Evolutionary conservation across 108 stramenopile species (phyloP).

Genomic region (Chaetoceros muelleri): DNA sequence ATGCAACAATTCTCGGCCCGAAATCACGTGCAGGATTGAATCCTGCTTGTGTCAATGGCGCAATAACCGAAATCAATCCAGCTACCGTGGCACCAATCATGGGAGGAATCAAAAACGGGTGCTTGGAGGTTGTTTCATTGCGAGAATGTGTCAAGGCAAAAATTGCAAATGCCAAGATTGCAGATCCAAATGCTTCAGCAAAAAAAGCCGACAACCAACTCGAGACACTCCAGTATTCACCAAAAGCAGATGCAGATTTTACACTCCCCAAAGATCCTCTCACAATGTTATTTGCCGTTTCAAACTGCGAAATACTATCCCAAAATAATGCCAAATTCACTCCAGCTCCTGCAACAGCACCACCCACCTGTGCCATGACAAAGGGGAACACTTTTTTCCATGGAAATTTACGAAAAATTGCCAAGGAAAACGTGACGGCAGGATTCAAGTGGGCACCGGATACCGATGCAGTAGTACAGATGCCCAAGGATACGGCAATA

Average conservation of each 20-base stretch:
- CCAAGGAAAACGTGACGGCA: conserved; percentile 33
- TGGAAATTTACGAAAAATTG: conserved; percentile 19
- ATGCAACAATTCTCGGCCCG: conserved; percentile 50
- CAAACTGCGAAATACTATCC: conserved; percentile 21
- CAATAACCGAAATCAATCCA: conserved; percentile 29
- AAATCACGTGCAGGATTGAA: conserved; percentile 67
- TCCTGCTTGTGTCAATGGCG: conserved; percentile 51
- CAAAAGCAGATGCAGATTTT: conserved; percentile 34
- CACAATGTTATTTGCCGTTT: conserved; percentile 22
- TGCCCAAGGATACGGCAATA: conserved; percentile 43
- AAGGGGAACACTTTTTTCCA: conserved; percentile 31
- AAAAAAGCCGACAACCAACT: conserved; percentile 17
- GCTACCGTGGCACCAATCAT: conserved; percentile 41
- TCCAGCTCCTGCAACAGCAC: conserved; percentile 26
- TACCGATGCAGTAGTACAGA: conserved; percentile 25
- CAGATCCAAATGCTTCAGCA: conserved; percentile 38
- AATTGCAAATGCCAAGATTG: conserved; percentile 35
- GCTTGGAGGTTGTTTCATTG: conserved; percentile 18
- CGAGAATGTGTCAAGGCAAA: conserved; percentile 37
- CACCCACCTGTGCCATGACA: conserved; percentile 21
- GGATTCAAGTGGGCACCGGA: conserved; percentile 41
- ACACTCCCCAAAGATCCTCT: conserved; percentile 17
- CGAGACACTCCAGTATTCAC: conserved; percentile 36
- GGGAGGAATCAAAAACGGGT: conserved; percentile 25
- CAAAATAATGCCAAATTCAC: conserved; percentile 27